Conservation (phyloP, 352 stramenopile species). For the Globisporangium orthogonon region DNA sequence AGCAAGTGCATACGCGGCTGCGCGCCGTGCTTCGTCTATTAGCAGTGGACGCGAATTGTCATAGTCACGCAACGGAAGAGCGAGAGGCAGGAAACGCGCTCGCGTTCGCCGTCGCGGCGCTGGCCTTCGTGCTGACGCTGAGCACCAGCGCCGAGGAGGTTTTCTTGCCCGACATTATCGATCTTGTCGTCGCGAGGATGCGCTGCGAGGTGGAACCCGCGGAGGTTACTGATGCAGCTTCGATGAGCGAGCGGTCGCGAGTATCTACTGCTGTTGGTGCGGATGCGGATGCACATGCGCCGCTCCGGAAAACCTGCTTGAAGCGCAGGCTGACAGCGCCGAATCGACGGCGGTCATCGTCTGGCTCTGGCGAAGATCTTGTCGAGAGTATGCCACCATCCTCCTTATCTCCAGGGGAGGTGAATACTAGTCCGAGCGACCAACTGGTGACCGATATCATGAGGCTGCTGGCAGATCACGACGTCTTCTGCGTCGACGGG, state of each 20-base stretch:
- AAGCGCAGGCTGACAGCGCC: slow-evolving; percentile 33
- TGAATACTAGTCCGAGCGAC: background rate
- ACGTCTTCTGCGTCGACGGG: slow-evolving; percentile 30
- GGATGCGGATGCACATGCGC: background rate
- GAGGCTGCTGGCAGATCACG: slow-evolving; percentile 18
- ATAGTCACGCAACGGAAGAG: no score
- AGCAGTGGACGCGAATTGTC: background rate
- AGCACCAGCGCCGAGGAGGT: slow-evolving; percentile 25
- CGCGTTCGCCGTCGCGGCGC: slow-evolving; percentile 21
- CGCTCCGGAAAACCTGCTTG: slow-evolving; percentile 36
- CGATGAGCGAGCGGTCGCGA: background rate
- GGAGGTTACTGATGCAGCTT: no score
- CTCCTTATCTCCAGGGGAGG: background rate
- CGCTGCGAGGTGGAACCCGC: background rate
- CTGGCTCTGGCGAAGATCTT: background rate
- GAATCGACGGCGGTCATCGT: background rate
- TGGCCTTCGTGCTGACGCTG: slow-evolving; percentile 34
- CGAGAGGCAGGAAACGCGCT: slow-evolving; percentile 1
- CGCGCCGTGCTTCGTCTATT: slow-evolving; percentile 21
- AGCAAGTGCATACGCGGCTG: slow-evolving; percentile 18
- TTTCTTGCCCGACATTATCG: slow-evolving; percentile 27
- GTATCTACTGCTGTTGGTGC: no score
- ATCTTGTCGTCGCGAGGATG: slow-evolving; percentile 16
- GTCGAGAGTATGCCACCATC: no score
- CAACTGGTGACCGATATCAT: background rate